These are phyloP conservation scores for Penicillium vulpinum DNA, from an alignment of 2,329 filamentous ascomycete genomes.

Conservation along the genomic window DNA sequence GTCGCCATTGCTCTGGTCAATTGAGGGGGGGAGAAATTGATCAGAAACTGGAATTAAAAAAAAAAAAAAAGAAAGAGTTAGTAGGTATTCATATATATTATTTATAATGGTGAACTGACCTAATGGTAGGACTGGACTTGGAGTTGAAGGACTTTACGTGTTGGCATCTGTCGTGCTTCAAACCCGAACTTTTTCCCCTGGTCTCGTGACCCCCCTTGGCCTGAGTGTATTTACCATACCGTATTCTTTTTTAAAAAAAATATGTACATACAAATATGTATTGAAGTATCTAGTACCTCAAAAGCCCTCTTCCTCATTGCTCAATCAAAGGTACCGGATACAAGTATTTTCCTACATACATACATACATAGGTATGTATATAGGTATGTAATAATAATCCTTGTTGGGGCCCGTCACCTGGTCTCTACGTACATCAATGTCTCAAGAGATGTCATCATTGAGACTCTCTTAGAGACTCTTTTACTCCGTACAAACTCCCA, in stretches of 20 bases:
- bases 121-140: neutral
- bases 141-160: constrained; percentile 1
- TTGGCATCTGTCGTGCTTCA: constrained; percentile 8
- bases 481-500: neutral
- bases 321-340: neutral
- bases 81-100: neutral
- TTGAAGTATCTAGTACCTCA: neutral
- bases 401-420: constrained; percentile 21
- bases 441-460: constrained; percentile 19
- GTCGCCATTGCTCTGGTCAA: constrained; percentile 30
- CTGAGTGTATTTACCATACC: constrained; percentile 7
- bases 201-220: constrained; percentile 22
- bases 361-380: too few relatives aligned
- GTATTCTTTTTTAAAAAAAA: neutral
- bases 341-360: neutral
- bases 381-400: neutral
- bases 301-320: rapidly evolving
- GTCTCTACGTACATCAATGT: constrained; percentile 12
- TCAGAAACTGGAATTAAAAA: neutral
- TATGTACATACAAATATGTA: neutral
- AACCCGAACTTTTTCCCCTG: constrained; percentile 24
- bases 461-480: neutral
- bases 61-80: neutral
- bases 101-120: neutral
- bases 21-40: neutral